phyloP scores from a whole-genome alignment of 805 yeast genomes.

The Barnettozyma sp. region DNA sequence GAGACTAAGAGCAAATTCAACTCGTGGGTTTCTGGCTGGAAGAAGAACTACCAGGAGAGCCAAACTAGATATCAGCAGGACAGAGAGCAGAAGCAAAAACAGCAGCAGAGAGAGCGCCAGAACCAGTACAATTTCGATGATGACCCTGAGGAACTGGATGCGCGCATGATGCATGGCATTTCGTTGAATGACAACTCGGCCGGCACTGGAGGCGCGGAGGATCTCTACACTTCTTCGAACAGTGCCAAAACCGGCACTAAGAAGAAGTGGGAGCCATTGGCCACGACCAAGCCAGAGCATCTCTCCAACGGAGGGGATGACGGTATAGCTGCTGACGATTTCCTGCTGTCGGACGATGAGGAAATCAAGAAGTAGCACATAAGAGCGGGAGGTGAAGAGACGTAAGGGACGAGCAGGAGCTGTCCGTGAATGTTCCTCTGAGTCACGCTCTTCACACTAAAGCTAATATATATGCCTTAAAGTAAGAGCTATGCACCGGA shows the following conservation, averaged over 20 bases:
- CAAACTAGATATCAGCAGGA: slow-evolving; percentile 16
- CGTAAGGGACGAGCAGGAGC: too few relatives aligned
- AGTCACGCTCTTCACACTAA: too few relatives aligned
- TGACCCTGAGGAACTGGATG: slow-evolving; percentile 46
- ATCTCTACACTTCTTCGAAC: slow-evolving; percentile 21
- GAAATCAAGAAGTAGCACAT: background rate
- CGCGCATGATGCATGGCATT: slow-evolving; percentile 43
- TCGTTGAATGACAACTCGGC: slow-evolving; percentile 34
- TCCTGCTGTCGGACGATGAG: slow-evolving; percentile 30
- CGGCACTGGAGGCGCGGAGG: slow-evolving; percentile 26
- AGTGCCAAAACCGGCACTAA: too few relatives aligned
- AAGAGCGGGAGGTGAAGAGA: too few relatives aligned
- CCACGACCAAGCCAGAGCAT: slow-evolving; percentile 19
- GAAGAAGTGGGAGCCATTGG: slow-evolving; percentile 39
- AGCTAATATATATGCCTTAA: too few relatives aligned
- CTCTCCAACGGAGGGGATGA: slow-evolving; percentile 19
- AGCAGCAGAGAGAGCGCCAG: slow-evolving; percentile 18
- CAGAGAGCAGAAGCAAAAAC: slow-evolving; percentile 7
- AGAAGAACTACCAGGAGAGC: slow-evolving; percentile 18
- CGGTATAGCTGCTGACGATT: slow-evolving; percentile 34
- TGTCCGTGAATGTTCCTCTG: too few relatives aligned
- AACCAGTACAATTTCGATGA: slow-evolving; percentile 34
- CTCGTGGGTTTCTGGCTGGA: slow-evolving; percentile 47
- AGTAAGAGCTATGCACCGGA: too few relatives aligned
- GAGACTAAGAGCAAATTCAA: slow-evolving; percentile 74